These are phyloP conservation scores for Peronospora farinosa DNA, from an alignment of 352 stramenopile genomes.

Conservation along the genomic window DNA sequence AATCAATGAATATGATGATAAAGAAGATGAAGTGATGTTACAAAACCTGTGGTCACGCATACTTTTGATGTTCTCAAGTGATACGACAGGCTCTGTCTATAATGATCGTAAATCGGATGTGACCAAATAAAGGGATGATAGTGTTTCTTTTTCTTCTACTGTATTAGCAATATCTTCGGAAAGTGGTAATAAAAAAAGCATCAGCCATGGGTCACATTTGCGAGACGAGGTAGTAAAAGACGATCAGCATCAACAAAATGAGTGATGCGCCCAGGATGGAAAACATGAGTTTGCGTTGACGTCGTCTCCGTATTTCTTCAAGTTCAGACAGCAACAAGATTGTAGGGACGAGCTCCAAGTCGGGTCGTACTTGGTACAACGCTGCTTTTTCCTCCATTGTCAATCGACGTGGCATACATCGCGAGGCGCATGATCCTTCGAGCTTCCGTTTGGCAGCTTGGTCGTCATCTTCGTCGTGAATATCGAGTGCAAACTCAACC, in stretches of 20 bases:
- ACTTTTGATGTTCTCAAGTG: not conserved
- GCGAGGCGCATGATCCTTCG: slow-evolving; percentile 29
- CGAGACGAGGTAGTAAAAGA: slow-evolving; percentile 76
- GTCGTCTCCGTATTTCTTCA: slow-evolving; percentile 49
- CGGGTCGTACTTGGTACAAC: slow-evolving; percentile 60
- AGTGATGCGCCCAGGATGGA: slow-evolving; percentile 55
- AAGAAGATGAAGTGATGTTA: not conserved
- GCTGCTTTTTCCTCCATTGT: slow-evolving; percentile 73
- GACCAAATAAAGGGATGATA: too few species aligned
- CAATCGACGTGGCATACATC: slow-evolving; percentile 58
- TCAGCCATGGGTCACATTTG: slow-evolving; percentile 52
- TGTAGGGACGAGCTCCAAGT: slow-evolving; percentile 61
- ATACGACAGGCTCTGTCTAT: not conserved
- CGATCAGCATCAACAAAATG: slow-evolving; percentile 63
- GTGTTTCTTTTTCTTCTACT: too few species aligned
- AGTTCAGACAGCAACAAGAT: slow-evolving; percentile 53
- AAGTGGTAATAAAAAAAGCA: too few species aligned
- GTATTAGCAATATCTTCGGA: too few species aligned
- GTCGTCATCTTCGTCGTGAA: slow-evolving; percentile 40
- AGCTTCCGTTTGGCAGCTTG: slow-evolving; percentile 26
- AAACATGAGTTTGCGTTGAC: slow-evolving; percentile 69
- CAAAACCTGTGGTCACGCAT: not conserved
- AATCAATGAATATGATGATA: too few species aligned
- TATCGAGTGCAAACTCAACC: slow-evolving; percentile 62
- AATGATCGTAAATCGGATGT: too few species aligned